Conservation (phyloP, 805 yeast species). For the Saccharomycopsis olivae region DNA sequence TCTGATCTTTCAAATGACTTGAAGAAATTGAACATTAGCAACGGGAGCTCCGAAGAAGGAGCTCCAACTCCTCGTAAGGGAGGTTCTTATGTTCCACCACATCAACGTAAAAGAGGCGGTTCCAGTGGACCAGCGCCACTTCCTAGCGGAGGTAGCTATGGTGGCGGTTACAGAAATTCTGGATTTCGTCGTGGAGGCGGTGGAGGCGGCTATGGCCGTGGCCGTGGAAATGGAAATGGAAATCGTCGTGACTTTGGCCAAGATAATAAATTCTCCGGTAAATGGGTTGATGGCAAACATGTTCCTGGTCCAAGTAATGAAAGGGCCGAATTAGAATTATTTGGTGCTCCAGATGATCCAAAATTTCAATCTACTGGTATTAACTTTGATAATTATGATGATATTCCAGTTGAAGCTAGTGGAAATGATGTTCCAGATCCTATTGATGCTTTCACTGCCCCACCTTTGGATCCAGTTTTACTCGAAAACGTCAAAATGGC, state of each 20-base stretch:
- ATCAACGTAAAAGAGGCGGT: conserved; percentile 26
- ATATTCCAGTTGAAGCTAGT: conserved; percentile 95
- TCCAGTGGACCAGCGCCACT: conserved; percentile 17
- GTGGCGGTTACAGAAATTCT: conserved; percentile 10
- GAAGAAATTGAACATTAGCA: conserved; percentile 44
- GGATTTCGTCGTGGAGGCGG: conserved; percentile 11
- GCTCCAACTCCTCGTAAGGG: conserved; percentile 17
- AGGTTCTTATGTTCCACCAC: conserved; percentile 52
- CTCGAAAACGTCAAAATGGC: conserved; percentile 82
- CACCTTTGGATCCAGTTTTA: conserved; percentile 81
- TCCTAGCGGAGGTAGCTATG: conserved; percentile 18
- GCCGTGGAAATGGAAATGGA: conserved; percentile 24
- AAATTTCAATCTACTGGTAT: conserved; percentile 88
- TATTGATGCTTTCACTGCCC: conserved; percentile 74
- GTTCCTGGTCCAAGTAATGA: conserved; percentile 68
- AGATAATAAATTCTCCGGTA: conserved; percentile 44
- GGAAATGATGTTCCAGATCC: conserved; percentile 96
- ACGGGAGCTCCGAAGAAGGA: conserved; percentile 22
- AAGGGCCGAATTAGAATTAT: conserved; percentile 65
- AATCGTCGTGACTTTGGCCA: conserved; percentile 25
- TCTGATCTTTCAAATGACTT: conserved; percentile 48
- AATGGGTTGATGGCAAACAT: conserved; percentile 81
- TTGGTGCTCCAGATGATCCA: conserved; percentile 64
- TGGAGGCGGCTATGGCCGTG: conserved; percentile 23
- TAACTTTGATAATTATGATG: conserved; percentile 97